Evolutionary conservation across 208 protist species (phyloP).

Genomic region (Trypanosoma theileri): DNA sequence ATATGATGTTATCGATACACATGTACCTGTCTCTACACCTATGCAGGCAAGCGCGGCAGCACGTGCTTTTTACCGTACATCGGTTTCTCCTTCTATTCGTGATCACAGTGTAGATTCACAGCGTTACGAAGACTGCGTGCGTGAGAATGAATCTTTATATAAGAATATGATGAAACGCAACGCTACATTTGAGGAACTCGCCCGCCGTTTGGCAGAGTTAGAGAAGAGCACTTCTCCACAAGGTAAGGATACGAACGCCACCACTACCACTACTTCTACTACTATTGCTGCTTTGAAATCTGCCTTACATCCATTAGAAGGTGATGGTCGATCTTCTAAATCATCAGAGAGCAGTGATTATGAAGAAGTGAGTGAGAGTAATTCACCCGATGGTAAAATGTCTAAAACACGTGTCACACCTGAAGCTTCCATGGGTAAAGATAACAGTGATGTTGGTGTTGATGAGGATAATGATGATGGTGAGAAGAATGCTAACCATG

Average conservation of each 20-base stretch:
- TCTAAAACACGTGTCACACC: neutral
- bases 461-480: conserved; percentile 18
- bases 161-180: conserved; percentile 39
- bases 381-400: conserved; percentile 14
- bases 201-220: conserved; percentile 47
- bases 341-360: too few species aligned
- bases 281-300: too few species aligned
- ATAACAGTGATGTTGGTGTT: neutral
- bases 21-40: conserved; percentile 17
- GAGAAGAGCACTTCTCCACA: conserved; percentile 34
- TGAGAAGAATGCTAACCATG: neutral
- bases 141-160: conserved; percentile 41
- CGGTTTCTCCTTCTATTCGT: conserved; percentile 40
- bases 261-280: too few species aligned
- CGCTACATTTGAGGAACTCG: conserved; percentile 45
- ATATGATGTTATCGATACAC: neutral
- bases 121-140: conserved; percentile 38
- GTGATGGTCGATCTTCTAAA: too few species aligned
- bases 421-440: too few species aligned
- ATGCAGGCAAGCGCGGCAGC: conserved; percentile 8
- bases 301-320: too few species aligned
- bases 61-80: conserved; percentile 41
- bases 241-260: neutral
- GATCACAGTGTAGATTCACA: conserved; percentile 29
- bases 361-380: neutral